Conservation (phyloP, 2,329 filamentous ascomycete species). For the Trichophyton mentagrophytes region DNA sequence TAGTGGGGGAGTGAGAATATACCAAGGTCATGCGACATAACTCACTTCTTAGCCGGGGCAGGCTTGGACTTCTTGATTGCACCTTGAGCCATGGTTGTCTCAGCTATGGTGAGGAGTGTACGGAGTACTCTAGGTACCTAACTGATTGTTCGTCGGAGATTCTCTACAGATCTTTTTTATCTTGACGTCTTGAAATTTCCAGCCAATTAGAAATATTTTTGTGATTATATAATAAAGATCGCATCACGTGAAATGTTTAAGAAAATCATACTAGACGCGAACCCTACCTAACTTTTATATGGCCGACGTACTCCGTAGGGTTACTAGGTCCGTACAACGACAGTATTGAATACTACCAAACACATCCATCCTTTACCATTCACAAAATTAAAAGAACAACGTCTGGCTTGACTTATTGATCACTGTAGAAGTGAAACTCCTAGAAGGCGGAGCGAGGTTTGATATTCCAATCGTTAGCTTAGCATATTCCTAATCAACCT, state of each 20-base stretch:
- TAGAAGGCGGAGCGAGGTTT: background rate
- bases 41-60: conserved; percentile 27
- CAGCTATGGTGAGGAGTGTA: background rate
- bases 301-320: too few relatives aligned
- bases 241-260: background rate
- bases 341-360: too few relatives aligned
- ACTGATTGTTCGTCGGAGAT: background rate
- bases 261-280: background rate
- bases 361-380: too few relatives aligned
- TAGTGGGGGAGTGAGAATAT: conserved; percentile 2
- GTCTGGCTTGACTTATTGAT: background rate
- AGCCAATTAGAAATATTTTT: background rate
- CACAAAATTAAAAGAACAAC: too few relatives aligned
- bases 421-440: background rate
- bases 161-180: background rate
- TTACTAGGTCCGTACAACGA: too few relatives aligned
- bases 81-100: conserved; percentile 35
- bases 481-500: background rate
- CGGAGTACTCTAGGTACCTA: background rate
- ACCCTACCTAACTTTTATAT: too few relatives aligned
- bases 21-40: background rate
- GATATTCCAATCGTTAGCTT: background rate
- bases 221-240: background rate
- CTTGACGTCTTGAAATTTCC: background rate
- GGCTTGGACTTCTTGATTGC: conserved; percentile 36